A percentile compares a stretch with the other conserved stretches of the same genome.
These are phyloP conservation scores for Coniella lustricola DNA, from an alignment of 2,329 filamentous ascomycete genomes.

Conservation along the genomic window DNA sequence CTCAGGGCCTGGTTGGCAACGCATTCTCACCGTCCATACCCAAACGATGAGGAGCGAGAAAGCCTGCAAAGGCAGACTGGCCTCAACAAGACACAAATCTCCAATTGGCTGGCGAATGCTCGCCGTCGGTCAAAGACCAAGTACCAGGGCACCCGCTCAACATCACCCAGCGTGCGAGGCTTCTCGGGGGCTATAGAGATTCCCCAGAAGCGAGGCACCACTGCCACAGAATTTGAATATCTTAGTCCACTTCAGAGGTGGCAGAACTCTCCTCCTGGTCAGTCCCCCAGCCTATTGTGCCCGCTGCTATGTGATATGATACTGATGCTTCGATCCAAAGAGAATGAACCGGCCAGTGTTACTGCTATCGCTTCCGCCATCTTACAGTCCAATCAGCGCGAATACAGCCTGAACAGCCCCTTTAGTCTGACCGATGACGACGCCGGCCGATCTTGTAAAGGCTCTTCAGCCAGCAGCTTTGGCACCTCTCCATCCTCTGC, in stretches of 20 bases:
- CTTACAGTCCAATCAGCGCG: constrained; percentile 37
- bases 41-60: constrained; percentile 80
- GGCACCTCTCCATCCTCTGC: constrained; percentile 54
- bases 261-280: constrained; percentile 47
- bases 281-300: not conserved
- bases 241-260: constrained; percentile 55
- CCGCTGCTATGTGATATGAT: not conserved
- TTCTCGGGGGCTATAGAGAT: constrained; percentile 65
- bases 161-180: constrained; percentile 60
- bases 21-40: constrained; percentile 78
- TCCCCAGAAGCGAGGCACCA: constrained; percentile 52
- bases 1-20: constrained; percentile 79
- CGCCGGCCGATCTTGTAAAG: constrained; percentile 50
- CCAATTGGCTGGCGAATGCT: constrained; percentile 89
- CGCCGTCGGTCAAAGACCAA: constrained; percentile 64
- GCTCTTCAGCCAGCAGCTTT: constrained; percentile 53
- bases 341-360: constrained; percentile 54
- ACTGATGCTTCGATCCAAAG: constrained; percentile 16
- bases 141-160: constrained; percentile 58
- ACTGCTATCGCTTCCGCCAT: constrained; percentile 52
- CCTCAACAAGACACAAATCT: constrained; percentile 75
- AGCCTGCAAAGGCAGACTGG: constrained; percentile 71
- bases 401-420: constrained; percentile 51
- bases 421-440: constrained; percentile 54
- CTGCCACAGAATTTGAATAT: constrained; percentile 37